These are phyloP conservation scores for Chrysoporthe austroafricana DNA, from an alignment of 2,329 filamentous ascomycete genomes.

Conservation along the genomic window DNA sequence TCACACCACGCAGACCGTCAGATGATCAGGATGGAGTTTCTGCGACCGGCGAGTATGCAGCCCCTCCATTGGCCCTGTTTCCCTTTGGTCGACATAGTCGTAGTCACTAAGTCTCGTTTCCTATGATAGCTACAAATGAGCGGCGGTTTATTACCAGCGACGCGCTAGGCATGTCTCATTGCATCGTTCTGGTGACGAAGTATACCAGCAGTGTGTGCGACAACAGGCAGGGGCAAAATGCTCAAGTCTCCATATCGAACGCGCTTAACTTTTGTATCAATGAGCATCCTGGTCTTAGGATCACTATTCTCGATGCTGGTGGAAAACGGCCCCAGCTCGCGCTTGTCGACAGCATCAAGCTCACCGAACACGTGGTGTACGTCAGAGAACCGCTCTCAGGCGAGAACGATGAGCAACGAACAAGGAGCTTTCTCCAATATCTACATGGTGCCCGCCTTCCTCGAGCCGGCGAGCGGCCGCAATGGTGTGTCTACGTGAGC, in stretches of 20 bases:
- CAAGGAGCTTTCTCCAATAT: not conserved
- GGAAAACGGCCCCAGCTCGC: not conserved
- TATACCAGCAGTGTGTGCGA: not conserved
- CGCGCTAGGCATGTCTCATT: not conserved
- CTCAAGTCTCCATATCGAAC: not conserved
- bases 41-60: not conserved
- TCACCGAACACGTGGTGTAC: conserved; percentile 1
- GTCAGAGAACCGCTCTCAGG: not conserved
- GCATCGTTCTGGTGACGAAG: not conserved
- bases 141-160: not conserved
- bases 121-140: not conserved
- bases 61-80: not conserved
- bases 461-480: not conserved
- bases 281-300: not conserved
- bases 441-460: not conserved
- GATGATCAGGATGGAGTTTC: not conserved
- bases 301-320: not conserved
- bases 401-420: not conserved
- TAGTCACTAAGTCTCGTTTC: not conserved
- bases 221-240: not conserved
- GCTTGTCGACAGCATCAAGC: not conserved
- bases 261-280: not conserved
- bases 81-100: not conserved
- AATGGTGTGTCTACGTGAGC: conserved; percentile 1
- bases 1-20: not conserved